Percentiles rank a stretch among this genome's conserved stretches.
Conservation (phyloP, 768 basidiomycete species). For the Suillus placidus region DNA sequence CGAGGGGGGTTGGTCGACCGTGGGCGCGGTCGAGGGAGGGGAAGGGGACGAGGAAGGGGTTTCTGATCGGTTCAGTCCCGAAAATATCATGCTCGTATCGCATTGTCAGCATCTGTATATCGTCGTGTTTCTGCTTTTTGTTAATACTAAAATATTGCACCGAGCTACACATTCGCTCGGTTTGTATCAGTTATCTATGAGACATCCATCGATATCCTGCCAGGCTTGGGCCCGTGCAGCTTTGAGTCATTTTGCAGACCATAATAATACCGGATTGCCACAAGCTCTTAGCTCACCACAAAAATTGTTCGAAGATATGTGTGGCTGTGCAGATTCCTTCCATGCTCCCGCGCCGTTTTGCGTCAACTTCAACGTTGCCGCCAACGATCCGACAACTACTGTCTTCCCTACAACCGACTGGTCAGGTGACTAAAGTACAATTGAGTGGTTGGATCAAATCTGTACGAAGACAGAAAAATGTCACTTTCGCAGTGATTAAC, state of each 20-base stretch:
- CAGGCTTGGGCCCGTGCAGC: neutral
- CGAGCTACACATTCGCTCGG: constrained; percentile 19
- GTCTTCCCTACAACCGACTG: constrained; percentile 16
- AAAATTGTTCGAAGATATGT: neutral
- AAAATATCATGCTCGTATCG: constrained; percentile 11
- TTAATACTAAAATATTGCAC: constrained; percentile 29
- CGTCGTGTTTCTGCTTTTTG: constrained; percentile 10
- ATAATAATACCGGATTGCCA: neutral
- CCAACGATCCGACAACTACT: constrained; percentile 42
- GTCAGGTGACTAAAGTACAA: constrained; percentile 25
- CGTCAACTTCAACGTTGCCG: constrained; percentile 34
- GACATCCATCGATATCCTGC: neutral
- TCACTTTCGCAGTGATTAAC: constrained; percentile 81
- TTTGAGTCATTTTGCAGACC: neutral
- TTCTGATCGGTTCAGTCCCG: constrained; percentile 22
- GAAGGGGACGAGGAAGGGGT: constrained; percentile 53
- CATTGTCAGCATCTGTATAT: constrained; percentile 11
- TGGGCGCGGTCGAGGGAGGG: constrained; percentile 59
- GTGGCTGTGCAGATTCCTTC: constrained; percentile 30
- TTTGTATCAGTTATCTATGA: constrained; percentile 21
- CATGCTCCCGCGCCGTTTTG: constrained; percentile 34
- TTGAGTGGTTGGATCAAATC: constrained; percentile 89
- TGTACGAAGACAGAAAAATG: constrained; percentile 81
- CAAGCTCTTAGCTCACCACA: no score
- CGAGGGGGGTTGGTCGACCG: constrained; percentile 48